Conservation (phyloP, 2,329 filamentous ascomycete species). For the Alternaria longipes region DNA sequence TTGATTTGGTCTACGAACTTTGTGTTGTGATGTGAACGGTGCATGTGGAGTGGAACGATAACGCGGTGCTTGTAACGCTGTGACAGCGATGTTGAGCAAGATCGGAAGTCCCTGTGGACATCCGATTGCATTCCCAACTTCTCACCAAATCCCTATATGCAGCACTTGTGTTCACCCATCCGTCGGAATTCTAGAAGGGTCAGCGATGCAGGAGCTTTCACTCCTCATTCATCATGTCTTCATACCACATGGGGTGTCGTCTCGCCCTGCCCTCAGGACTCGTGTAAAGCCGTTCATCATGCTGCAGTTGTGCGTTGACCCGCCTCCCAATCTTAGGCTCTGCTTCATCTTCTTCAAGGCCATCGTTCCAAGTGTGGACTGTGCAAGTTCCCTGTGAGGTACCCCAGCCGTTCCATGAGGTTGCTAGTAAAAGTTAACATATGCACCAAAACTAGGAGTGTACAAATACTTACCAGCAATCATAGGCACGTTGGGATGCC, state of each 20-base stretch:
- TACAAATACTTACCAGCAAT: slow-evolving; percentile 67
- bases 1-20: background rate
- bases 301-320: slow-evolving; percentile 49
- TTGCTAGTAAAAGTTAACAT: slow-evolving; percentile 64
- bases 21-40: background rate
- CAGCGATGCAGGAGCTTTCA: slow-evolving; percentile 18
- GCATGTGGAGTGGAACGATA: background rate
- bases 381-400: slow-evolving; percentile 78
- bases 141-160: slow-evolving; percentile 10
- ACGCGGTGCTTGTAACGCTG: background rate
- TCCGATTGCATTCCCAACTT: background rate
- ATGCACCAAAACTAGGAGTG: background rate
- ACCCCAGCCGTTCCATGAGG: slow-evolving; percentile 81
- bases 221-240: slow-evolving; percentile 43
- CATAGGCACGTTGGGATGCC: slow-evolving; percentile 86
- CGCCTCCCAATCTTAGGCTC: slow-evolving; percentile 47
- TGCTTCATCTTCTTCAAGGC: slow-evolving; percentile 68
- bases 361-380: slow-evolving; percentile 80
- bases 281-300: slow-evolving; percentile 49
- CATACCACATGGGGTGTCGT: slow-evolving; percentile 37
- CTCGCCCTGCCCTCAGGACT: slow-evolving; percentile 29
- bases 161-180: slow-evolving; percentile 3
- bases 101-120: background rate
- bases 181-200: slow-evolving; percentile 9
- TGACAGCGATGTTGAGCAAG: background rate